These are phyloP conservation scores for Rhizoctonia solani DNA, from an alignment of 1,284 basidiomycete genomes.

Conservation along the genomic window DNA sequence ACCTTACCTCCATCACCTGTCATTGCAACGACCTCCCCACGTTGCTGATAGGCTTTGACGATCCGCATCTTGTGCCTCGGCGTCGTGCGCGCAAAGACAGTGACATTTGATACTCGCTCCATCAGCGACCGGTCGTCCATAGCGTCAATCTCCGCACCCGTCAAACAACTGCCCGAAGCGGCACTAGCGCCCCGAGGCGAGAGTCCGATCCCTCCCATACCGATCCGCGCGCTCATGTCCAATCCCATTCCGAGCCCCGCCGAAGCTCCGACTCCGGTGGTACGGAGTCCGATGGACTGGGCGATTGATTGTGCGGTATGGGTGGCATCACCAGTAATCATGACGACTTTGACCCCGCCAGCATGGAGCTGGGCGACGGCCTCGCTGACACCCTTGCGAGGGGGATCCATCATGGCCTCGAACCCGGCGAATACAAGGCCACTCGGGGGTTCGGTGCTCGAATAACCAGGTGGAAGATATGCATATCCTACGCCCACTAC, in stretches of 20 bases:
- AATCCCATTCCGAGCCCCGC: conserved; percentile 3
- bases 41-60: conserved; percentile 86
- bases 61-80: conserved; percentile 98
- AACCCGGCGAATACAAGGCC: conserved; percentile 89
- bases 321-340: conserved; percentile 98
- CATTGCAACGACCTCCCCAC: conserved; percentile 94
- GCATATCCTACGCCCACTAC: conserved; percentile 92
- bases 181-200: conserved; percentile 32
- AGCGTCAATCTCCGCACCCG: conserved; percentile 85
- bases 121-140: conserved; percentile 79
- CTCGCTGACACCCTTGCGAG: conserved; percentile 89
- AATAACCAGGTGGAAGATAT: conserved; percentile 59
- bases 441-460: conserved; percentile 42
- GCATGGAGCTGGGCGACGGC: conserved; percentile 78
- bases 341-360: conserved; percentile 92
- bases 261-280: conserved; percentile 34
- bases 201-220: conserved; percentile 23
- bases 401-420: conserved; percentile 95
- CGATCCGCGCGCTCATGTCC: conserved; percentile 5
- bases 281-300: conserved; percentile 81
- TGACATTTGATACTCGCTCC: conserved; percentile 76
- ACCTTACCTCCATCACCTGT: conserved; percentile 85
- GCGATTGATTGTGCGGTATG: conserved; percentile 91
- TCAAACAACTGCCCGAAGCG: conserved; percentile 57
- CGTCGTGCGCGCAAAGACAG: conserved; percentile 93